Base-by-base conservation (phyloP, 768 basidiomycete genomes). In the Leucocoprinus birnbaumii region DNA sequence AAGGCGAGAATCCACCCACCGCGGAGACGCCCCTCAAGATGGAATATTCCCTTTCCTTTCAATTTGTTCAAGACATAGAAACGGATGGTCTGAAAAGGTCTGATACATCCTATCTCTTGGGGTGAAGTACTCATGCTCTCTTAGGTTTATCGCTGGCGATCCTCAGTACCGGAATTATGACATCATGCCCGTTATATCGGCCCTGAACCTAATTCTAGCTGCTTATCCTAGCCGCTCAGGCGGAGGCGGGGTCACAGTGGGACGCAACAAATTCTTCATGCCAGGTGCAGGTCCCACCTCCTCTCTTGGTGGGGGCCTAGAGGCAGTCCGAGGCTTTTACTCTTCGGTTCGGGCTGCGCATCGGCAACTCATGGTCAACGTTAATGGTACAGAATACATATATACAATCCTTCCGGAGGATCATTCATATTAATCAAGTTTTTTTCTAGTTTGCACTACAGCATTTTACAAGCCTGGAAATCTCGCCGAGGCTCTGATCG, bases 191-290 rank as follows among this genome's bases (percentile, higher is more conserved):
- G 59, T 82, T 14, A 69, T 89, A 3, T 76, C 86, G 9, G 86
- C 85, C 2, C 62, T 89, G 46, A 88, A 90, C 62, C 68, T 89
- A 19, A 72, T 89, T 48, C 67, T 88, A 4, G 78, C 82, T 45
- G 75, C 83, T 47, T 73, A 79, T 59, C 78, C 85, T 13, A 75
- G 77, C 60, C 70, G 78, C 27, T 70, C 75, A 1, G 68, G 77
- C 65, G 68, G 86, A 67, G 80, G 69, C n/a, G 85, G 83, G 7
- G 74, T 83, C 18, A 78, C 82, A 63, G 82, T 87, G 9, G 86
- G 86, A 1, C 71, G 80, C 49, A 85, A 85, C 57, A 77, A 83
- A 10, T 88, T 82, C 66, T 89, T 89, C 69, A 86, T 87, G 71
- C 73, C 71, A 2, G 59, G 64, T 13, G 66, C 67, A 7, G 65